phyloP scores from a whole-genome alignment of 2,329 filamentous ascomycete genomes.

The Magnaporthiopsis incrustans region DNA sequence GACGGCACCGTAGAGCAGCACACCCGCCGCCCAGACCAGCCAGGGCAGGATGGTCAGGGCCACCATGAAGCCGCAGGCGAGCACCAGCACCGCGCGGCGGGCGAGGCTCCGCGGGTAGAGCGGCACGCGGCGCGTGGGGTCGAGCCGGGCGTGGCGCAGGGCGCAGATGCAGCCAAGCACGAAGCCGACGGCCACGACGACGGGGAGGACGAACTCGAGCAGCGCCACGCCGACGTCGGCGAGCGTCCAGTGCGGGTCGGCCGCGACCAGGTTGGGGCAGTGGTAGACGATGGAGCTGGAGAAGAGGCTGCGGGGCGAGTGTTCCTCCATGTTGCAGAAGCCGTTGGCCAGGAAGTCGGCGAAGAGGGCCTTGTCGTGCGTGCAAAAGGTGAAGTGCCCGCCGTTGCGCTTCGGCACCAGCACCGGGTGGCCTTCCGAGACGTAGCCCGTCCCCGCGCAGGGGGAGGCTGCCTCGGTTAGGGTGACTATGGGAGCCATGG shows the following conservation, averaged over 20 bases:
- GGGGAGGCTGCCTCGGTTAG: too few relatives aligned
- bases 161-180: not conserved
- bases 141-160: not conserved
- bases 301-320: constrained; percentile 1
- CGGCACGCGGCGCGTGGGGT: not conserved
- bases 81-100: too few relatives aligned
- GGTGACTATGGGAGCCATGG: not conserved
- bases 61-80: not conserved
- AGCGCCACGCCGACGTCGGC: not conserved
- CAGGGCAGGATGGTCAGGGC: not conserved
- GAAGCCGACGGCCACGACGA: not conserved
- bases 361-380: not conserved
- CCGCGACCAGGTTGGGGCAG: not conserved
- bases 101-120: too few relatives aligned
- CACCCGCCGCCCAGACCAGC: not conserved
- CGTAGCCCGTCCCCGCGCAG: not conserved
- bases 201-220: not conserved
- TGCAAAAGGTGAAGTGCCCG: constrained; percentile 1
- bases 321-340: constrained; percentile 2
- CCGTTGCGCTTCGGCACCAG: not conserved
- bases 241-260: not conserved
- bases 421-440: not conserved
- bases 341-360: constrained; percentile 3
- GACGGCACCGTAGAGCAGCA: not conserved
- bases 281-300: not conserved